Base-by-base conservation (phyloP, 805 yeast genomes). In the Blastobotrys chiropterorum region DNA sequence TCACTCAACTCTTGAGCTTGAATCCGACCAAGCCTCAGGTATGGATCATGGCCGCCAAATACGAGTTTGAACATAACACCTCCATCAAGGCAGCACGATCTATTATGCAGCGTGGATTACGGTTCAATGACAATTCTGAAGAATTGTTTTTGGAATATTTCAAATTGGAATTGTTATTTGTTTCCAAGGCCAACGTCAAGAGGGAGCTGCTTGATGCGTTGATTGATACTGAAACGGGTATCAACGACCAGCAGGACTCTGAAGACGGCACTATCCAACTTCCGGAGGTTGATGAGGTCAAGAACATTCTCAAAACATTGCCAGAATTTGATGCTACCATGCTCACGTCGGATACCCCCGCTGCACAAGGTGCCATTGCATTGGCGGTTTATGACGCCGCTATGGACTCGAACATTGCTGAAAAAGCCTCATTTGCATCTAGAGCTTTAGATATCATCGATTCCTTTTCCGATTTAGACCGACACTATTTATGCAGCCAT, bases 1-100 rank as follows among this genome's bases (percentile, higher is more conserved):
- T 90, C 67, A 83, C 90, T 3, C 79, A 81, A 53, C 73, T 92
- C 59, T 74, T 94, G 60, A 88, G 84, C 67, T 71, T 90, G 56
- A 98, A 94, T 65, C 98, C 99, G n/a, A 78, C 86, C 43, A 86
- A 90, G 63, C 79, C 89, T 1, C 86, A 84, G 60, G 86, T 92
- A 15, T 94, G 99, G 99, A 80, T 94, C 43, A 80, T 88, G 62
- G 97, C 97, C 20, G 97, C 97, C 30, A 87, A 87, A 64, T 89
- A 88, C 69, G 98, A 94, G 70, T 84, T 87, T 62, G 97, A 92
- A 60, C 79, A 79, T 26, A 89, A 94, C 67, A 86, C 92, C 41
- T 86, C 90, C 60, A 87, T 95, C 44, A 82, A 85, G 63, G 90
- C 95, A 45, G 90, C 97, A 19, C 79, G 99, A 67, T 80, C 81